A percentile compares a stretch with the other conserved stretches of the same genome.
These are phyloP conservation scores for Kodamaea derodonti DNA, from an alignment of 1,139 yeast genomes.

Conservation along the genomic window DNA sequence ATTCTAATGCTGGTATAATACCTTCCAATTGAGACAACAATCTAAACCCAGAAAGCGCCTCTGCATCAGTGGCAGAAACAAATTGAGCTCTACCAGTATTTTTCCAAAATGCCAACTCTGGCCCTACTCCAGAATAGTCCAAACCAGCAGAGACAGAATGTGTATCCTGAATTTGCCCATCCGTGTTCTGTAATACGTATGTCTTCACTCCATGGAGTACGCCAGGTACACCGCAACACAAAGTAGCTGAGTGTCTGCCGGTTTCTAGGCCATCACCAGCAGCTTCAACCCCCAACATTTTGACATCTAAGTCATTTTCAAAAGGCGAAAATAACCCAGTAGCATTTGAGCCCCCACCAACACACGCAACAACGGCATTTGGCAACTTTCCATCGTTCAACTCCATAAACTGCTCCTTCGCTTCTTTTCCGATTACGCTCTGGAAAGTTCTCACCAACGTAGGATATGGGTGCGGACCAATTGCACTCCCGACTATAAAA, in stretches of 20 bases:
- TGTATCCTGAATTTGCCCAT: constrained; percentile 96
- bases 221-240: constrained; percentile 91
- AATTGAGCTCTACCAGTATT: constrained; percentile 88
- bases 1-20: constrained; percentile 96
- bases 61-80: constrained; percentile 87
- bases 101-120: constrained; percentile 95
- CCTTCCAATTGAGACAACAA: constrained; percentile 91
- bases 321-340: constrained; percentile 96
- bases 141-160: constrained; percentile 98
- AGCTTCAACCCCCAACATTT: constrained; percentile 92
- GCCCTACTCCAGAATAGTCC: constrained; percentile 99
- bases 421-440: constrained; percentile 92
- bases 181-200: constrained; percentile 80
- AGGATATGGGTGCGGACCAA: constrained; percentile 99
- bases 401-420: constrained; percentile 82
- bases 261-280: constrained; percentile 97
- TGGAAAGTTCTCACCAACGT: constrained; percentile 97
- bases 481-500: constrained; percentile 95
- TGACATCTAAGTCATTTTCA: constrained; percentile 73
- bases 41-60: constrained; percentile 88
- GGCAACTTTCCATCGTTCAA: constrained; percentile 81
- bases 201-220: constrained; percentile 98
- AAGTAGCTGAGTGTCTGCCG: constrained; percentile 84
- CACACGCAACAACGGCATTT: constrained; percentile 94
- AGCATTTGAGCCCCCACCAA: constrained; percentile 98